These are phyloP conservation scores for Pezicula radicicola DNA, from an alignment of 2,329 filamentous ascomycete genomes.

Conservation along the genomic window DNA sequence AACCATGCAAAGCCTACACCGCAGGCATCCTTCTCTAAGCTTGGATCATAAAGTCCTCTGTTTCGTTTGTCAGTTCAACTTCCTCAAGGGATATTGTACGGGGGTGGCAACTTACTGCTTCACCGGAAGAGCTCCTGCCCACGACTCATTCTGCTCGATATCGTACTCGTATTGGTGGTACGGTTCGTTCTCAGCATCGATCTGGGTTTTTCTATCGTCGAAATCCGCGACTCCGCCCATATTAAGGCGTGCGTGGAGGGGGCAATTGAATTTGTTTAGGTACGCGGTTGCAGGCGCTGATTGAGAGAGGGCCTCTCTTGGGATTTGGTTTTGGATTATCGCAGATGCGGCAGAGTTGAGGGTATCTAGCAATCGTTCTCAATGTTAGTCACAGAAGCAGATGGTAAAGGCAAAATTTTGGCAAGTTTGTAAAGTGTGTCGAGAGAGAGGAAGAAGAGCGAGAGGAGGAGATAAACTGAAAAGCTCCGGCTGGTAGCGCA, in stretches of 20 bases:
- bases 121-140: conserved; percentile 92
- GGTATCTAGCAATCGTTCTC: no score
- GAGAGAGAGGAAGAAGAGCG: no score
- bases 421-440: no score
- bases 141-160: conserved; percentile 78
- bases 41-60: conserved; percentile 89
- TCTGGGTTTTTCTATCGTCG: conserved; percentile 63
- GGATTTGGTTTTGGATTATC: background rate
- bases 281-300: background rate
- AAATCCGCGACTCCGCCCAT: conserved; percentile 66
- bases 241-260: conserved; percentile 52
- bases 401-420: no score
- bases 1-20: conserved; percentile 99
- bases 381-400: no score
- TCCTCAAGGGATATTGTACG: background rate
- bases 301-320: background rate
- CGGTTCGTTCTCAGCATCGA: conserved; percentile 56
- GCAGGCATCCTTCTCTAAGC: conserved; percentile 97
- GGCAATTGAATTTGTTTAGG: conserved; percentile 16
- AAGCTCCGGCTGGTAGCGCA: no score
- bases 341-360: no score
- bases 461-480: no score
- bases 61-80: conserved; percentile 5
- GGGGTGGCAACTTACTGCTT: conserved; percentile 65
- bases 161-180: conserved; percentile 82